phyloP scores from a whole-genome alignment of 2,329 filamentous ascomycete species.

The Colletotrichum euphorbiae region DNA sequence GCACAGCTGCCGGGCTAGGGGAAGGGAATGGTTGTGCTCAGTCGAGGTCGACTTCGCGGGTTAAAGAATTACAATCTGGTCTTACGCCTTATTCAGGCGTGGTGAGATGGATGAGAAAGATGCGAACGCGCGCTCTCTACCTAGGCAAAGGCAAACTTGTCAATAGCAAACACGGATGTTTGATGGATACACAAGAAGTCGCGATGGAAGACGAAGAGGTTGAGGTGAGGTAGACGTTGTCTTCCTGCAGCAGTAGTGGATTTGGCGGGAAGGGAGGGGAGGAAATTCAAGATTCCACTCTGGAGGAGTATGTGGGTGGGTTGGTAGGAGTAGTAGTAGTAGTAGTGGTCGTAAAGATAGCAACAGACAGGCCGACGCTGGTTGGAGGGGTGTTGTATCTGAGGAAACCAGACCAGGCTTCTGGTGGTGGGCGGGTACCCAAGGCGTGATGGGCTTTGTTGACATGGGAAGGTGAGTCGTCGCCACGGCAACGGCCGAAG shows the following conservation, averaged over 20 bases:
- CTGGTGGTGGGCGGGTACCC: conserved; percentile 36
- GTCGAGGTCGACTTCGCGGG: conserved; percentile 57
- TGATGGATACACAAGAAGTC: conserved; percentile 29
- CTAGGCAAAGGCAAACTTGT: conserved; percentile 39
- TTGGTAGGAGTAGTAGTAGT: conserved; percentile 2
- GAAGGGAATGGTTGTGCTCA: conserved; percentile 59
- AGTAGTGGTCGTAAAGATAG: conserved; percentile 10
- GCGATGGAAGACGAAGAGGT: conserved; percentile 24
- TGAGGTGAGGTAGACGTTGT: conserved; percentile 20
- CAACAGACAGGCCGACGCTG: background rate
- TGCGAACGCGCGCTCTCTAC: conserved; percentile 32
- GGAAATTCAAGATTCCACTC: conserved; percentile 41
- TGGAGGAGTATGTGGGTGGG: conserved; percentile 36
- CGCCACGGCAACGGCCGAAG: conserved; percentile 47
- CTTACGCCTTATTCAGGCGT: conserved; percentile 51
- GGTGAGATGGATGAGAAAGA: conserved; percentile 34
- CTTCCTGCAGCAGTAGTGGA: conserved; percentile 38
- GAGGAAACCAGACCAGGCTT: conserved; percentile 43
- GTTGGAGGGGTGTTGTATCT: conserved; percentile 37
- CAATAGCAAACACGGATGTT: conserved; percentile 29
- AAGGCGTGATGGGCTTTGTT: conserved; percentile 47
- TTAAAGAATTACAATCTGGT: conserved; percentile 38
- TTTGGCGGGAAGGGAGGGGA: conserved; percentile 38
- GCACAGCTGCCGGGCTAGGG: conserved; percentile 79
- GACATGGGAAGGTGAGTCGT: conserved; percentile 42